Conservation (phyloP, 108 stramenopile species). For the Pseudonitzschia multiseries region DNA sequence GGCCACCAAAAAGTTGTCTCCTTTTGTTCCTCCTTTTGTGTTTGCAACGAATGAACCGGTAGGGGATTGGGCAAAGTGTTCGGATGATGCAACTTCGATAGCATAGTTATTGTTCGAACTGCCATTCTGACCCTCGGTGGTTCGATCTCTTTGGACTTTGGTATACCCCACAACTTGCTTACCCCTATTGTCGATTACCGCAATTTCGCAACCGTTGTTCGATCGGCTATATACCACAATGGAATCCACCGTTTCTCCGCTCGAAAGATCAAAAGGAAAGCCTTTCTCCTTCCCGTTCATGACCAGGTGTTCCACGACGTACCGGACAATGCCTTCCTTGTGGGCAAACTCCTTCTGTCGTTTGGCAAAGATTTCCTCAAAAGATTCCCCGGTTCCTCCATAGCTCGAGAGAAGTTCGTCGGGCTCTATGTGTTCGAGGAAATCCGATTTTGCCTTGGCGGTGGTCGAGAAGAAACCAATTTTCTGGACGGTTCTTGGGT, state of each 20-base stretch:
- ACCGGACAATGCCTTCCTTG: neutral
- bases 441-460: constrained; percentile 14
- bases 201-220: constrained; percentile 1
- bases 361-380: constrained; percentile 7
- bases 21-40: neutral
- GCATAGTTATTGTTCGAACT: neutral
- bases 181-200: neutral
- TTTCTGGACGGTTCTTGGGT: constrained; percentile 14
- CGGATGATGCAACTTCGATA: constrained; percentile 9
- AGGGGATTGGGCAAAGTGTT: neutral
- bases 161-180: neutral
- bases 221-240: constrained; percentile 11
- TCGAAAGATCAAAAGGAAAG: neutral
- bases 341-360: constrained; percentile 5
- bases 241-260: constrained; percentile 4
- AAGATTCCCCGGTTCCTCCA: constrained; percentile 22
- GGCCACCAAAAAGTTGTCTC: constrained; percentile 6
- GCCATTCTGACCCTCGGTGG: neutral
- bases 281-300: neutral
- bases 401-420: constrained; percentile 15
- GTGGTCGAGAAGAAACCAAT: constrained; percentile 17
- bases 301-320: neutral
- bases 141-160: neutral
- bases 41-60: neutral
- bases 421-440: constrained; percentile 5